A percentile compares a stretch with the other conserved stretches of the same genome.
Conservation (phyloP, 108 stramenopile species). For the Mayamaea pseudoterrestris region DNA sequence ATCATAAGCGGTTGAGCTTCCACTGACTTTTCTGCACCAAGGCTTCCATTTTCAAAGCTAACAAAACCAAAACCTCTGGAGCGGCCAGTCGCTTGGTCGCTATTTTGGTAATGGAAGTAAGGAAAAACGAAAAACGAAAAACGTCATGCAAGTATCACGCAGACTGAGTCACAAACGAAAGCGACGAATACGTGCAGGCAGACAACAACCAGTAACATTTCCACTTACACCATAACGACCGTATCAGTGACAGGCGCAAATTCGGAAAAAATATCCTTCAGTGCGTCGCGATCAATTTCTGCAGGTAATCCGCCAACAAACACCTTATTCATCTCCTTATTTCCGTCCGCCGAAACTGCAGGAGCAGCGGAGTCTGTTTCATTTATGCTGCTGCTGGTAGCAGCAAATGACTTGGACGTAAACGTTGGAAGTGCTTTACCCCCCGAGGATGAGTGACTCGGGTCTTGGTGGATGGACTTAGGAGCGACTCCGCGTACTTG, state of each 20-base stretch:
- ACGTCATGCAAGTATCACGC: too few species aligned
- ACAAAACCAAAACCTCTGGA: slow-evolving; percentile 88
- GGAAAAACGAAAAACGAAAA: too few species aligned
- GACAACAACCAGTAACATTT: too few species aligned
- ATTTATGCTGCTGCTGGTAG: background rate
- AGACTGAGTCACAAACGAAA: too few species aligned
- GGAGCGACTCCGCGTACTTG: slow-evolving; percentile 79
- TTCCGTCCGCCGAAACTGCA: too few species aligned
- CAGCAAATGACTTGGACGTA: too few species aligned
- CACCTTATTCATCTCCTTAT: slow-evolving; percentile 27
- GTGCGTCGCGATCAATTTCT: slow-evolving; percentile 59
- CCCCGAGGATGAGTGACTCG: background rate
- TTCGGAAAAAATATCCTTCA: slow-evolving; percentile 76
- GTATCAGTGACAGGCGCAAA: slow-evolving; percentile 76
- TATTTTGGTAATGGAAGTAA: too few species aligned
- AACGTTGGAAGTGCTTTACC: background rate
- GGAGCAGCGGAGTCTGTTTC: slow-evolving; percentile 49
- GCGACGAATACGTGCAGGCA: too few species aligned
- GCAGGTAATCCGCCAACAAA: slow-evolving; percentile 65
- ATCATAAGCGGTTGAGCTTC: slow-evolving; percentile 67
- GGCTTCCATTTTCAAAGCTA: slow-evolving; percentile 69
- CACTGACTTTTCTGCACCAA: slow-evolving; percentile 64
- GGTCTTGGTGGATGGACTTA: slow-evolving; percentile 57
- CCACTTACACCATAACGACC: slow-evolving; percentile 80
- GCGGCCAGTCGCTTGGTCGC: slow-evolving; percentile 59